Percentiles rank a stretch among this genome's conserved stretches.
Conservation (phyloP, 2,329 filamentous ascomycete species). For the Pleurostoma richardsiae region DNA sequence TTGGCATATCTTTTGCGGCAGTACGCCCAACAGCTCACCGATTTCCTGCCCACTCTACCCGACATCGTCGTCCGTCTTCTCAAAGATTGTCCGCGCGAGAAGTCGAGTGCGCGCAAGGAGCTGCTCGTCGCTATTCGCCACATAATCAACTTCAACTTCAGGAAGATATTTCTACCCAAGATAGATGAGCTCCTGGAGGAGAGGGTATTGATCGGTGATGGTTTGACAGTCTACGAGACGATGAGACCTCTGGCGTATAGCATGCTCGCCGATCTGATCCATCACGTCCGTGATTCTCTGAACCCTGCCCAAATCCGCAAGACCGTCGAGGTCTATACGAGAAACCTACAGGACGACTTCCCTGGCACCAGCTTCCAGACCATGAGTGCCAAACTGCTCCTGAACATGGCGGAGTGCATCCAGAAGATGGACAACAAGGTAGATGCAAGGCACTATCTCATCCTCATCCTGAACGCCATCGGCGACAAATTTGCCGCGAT, state of each 20-base stretch:
- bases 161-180: slow-evolving; percentile 88
- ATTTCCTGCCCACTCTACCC: slow-evolving; percentile 82
- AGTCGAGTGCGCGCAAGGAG: slow-evolving; percentile 90
- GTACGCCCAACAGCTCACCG: slow-evolving; percentile 78
- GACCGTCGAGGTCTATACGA: slow-evolving; percentile 95
- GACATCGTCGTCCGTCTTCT: slow-evolving; percentile 86
- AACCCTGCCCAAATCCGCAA: slow-evolving; percentile 87
- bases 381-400: slow-evolving; percentile 93
- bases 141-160: slow-evolving; percentile 98
- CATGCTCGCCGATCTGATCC: slow-evolving; percentile 96
- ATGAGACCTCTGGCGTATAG: slow-evolving; percentile 95
- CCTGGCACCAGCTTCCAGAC: slow-evolving; percentile 98
- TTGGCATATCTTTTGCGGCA: slow-evolving; percentile 86
- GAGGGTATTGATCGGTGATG: slow-evolving; percentile 89
- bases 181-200: slow-evolving; percentile 95
- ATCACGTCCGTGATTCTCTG: slow-evolving; percentile 89
- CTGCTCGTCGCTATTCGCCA: slow-evolving; percentile 93
- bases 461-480: slow-evolving; percentile 97
- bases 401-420: slow-evolving; percentile 99
- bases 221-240: slow-evolving; percentile 92
- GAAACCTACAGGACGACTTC: slow-evolving; percentile 90
- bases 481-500: slow-evolving; percentile 97
- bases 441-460: slow-evolving; percentile 89
- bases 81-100: slow-evolving; percentile 91
- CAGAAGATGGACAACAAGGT: slow-evolving; percentile 89